Percentiles rank a stretch among this genome's conserved stretches.
These are phyloP conservation scores for Scheffersomyces segobiensis DNA, from an alignment of 1,139 yeast species.

Conservation along the genomic window DNA sequence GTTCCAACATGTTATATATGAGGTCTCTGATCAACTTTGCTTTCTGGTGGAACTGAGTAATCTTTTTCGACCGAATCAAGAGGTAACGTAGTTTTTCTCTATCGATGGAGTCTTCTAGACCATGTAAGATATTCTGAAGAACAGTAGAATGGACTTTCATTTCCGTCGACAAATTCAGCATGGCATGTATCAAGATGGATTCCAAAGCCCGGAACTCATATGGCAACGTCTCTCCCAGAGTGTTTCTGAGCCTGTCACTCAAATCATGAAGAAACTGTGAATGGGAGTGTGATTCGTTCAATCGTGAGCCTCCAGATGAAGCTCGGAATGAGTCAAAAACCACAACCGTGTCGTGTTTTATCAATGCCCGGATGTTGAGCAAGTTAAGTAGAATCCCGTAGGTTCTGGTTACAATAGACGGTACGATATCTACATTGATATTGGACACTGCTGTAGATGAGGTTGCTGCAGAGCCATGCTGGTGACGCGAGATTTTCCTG, in stretches of 20 bases:
- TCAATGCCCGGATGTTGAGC: constrained; percentile 43
- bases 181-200: constrained; percentile 41
- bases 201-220: constrained; percentile 49
- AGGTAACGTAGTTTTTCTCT: constrained; percentile 39
- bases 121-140: constrained; percentile 33
- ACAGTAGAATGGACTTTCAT: constrained; percentile 47
- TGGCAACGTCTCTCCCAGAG: constrained; percentile 29
- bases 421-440: constrained; percentile 41
- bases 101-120: constrained; percentile 44
- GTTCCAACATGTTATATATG: constrained; percentile 39
- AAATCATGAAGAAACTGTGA: constrained; percentile 36
- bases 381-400: constrained; percentile 41
- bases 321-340: constrained; percentile 34
- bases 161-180: constrained; percentile 40
- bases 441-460: constrained; percentile 8
- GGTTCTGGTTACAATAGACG: constrained; percentile 39
- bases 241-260: constrained; percentile 24
- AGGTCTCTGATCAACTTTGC: constrained; percentile 41
- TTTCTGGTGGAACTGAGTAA: constrained; percentile 46
- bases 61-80: constrained; percentile 44
- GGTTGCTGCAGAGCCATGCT: constrained; percentile 8
- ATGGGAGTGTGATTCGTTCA: constrained; percentile 39
- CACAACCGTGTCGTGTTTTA: constrained; percentile 40
- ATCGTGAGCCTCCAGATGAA: constrained; percentile 23
- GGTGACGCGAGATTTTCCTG: constrained; percentile 37